phyloP scores from a whole-genome alignment of 208 protist genomes.

The Acanthamoeba sp. region DNA sequence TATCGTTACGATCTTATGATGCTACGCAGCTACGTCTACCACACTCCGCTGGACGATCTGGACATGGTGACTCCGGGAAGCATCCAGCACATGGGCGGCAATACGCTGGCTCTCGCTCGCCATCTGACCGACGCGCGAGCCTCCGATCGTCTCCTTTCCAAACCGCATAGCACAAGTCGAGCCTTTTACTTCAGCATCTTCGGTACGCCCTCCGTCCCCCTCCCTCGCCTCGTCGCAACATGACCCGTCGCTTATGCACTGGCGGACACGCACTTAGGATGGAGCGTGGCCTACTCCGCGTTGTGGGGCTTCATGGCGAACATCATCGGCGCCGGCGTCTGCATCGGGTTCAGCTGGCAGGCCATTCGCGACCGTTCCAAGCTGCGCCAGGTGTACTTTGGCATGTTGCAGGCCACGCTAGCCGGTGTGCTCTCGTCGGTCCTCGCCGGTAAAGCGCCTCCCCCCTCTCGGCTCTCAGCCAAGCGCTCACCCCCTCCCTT shows the following conservation, averaged over 20 bases:
- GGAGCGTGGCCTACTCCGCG: neutral
- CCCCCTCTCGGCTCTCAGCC: too few species aligned
- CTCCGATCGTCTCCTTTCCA: neutral
- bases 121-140: neutral
- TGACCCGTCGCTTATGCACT: neutral
- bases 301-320: neutral
- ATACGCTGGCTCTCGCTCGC: conserved; percentile 56
- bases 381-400: neutral
- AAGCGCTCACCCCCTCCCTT: neutral
- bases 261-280: neutral
- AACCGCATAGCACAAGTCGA: neutral
- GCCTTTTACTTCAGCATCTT: conserved; percentile 60
- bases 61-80: conserved; percentile 48
- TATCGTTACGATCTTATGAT: too few species aligned
- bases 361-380: neutral
- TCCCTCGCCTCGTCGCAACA: neutral
- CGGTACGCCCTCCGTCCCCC: neutral
- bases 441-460: neutral
- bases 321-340: neutral
- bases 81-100: conserved; percentile 80
- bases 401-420: neutral
- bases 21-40: conserved; percentile 80
- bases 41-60: conserved; percentile 75
- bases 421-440: neutral
- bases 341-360: neutral